These are phyloP conservation scores for Xylariaceae sp. DNA, from an alignment of 2,329 filamentous ascomycete genomes.

Conservation along the genomic window DNA sequence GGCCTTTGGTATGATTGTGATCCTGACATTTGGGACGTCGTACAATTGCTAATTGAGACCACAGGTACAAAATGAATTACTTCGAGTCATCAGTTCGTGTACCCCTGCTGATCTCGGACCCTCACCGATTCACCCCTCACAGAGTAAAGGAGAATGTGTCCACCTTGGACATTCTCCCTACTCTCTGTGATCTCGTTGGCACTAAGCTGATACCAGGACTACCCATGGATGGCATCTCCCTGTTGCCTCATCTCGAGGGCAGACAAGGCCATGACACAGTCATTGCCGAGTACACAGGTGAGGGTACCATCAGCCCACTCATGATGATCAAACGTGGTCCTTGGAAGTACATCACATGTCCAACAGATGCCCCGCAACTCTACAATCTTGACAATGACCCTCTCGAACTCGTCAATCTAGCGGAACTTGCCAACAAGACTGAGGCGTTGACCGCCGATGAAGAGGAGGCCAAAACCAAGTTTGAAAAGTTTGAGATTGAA, in stretches of 20 bases:
- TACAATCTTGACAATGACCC: conserved; percentile 76
- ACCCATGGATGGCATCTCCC: conserved; percentile 80
- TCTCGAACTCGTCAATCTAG: conserved; percentile 69
- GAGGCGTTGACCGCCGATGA: conserved; percentile 38
- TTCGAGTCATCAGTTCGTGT: conserved; percentile 89
- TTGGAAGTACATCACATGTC: conserved; percentile 89
- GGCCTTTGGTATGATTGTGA: conserved; percentile 60
- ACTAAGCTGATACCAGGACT: conserved; percentile 62
- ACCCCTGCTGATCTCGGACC: conserved; percentile 78
- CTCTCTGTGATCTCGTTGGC: conserved; percentile 76
- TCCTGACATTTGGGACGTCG: neutral
- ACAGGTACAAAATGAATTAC: conserved; percentile 86
- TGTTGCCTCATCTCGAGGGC: conserved; percentile 71
- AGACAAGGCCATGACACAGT: conserved; percentile 72
- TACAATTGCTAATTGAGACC: conserved; percentile 4
- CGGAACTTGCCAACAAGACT: conserved; percentile 39
- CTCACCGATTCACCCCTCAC: conserved; percentile 67
- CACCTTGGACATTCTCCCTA: conserved; percentile 84
- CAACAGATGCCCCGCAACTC: conserved; percentile 76
- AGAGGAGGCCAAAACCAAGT: conserved; percentile 43
- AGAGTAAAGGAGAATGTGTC: conserved; percentile 80
- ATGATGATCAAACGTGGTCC: conserved; percentile 89
- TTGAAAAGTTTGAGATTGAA: conserved; percentile 68
- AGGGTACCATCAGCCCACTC: conserved; percentile 80
- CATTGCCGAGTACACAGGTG: conserved; percentile 92